Evolutionary conservation across 208 protist species (phyloP).

Genomic region (Endotrypanum monterogeii): DNA sequence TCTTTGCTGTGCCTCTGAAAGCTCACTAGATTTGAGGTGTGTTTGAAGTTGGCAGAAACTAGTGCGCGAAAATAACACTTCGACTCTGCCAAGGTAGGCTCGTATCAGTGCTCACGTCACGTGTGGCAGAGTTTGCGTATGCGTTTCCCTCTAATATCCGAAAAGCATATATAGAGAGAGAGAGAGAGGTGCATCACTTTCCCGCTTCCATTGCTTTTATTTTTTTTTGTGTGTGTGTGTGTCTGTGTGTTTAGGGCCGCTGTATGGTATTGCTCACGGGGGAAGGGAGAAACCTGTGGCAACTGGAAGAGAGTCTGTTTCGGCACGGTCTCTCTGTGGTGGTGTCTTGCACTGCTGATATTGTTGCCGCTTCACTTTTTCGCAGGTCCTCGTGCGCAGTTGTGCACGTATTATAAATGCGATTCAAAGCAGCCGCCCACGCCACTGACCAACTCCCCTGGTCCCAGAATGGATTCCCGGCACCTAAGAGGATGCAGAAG

Average conservation of each 20-base stretch:
- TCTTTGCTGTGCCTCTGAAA: no score
- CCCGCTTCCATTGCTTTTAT: no score
- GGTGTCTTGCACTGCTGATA: no score
- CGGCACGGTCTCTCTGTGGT: no score
- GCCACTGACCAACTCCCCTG: neutral
- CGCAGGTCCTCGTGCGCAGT: neutral
- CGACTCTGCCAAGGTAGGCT: neutral
- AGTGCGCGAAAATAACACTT: neutral
- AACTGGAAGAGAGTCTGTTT: neutral
- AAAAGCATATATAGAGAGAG: no score
- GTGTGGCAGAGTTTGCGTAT: neutral
- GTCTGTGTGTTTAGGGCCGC: neutral
- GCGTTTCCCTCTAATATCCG: neutral
- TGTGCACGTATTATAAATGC: neutral
- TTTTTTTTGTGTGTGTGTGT: no score
- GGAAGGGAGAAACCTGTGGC: neutral
- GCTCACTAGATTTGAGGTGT: no score
- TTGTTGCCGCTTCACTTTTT: no score
- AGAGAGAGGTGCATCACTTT: no score
- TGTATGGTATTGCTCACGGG: neutral
- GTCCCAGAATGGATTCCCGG: neutral
- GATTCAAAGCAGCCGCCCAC: neutral
- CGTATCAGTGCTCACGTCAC: neutral
- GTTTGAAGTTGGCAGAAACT: neutral
- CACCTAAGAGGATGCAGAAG: constrained; percentile 1